These are phyloP conservation scores for Scopulariopsis brevicaulis DNA, from an alignment of 2,329 filamentous ascomycete genomes.

Conservation along the genomic window DNA sequence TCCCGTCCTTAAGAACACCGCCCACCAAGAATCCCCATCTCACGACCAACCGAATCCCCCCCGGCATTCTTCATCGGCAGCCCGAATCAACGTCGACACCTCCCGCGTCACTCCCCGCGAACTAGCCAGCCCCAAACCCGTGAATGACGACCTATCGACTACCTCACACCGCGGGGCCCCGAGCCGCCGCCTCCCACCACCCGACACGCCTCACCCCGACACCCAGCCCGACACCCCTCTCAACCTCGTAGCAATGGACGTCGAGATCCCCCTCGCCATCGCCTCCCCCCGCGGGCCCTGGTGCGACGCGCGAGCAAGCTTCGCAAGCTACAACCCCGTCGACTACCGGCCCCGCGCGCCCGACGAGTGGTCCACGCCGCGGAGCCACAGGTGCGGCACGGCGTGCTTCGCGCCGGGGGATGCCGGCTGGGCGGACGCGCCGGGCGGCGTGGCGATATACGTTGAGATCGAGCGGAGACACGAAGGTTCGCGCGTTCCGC, in stretches of 20 bases:
- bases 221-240: not conserved
- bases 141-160: not conserved
- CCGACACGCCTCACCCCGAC: not conserved
- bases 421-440: not conserved
- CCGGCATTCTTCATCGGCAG: not conserved
- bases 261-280: not conserved
- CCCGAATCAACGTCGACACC: not conserved
- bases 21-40: not conserved
- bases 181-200: not conserved
- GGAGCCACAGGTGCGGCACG: not conserved
- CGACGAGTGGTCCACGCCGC: constrained; percentile 1
- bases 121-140: not conserved
- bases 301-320: not conserved
- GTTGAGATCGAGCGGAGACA: not conserved
- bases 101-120: not conserved
- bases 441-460: not conserved
- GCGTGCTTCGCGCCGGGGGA: not conserved
- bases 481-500: not conserved
- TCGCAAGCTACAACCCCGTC: not conserved
- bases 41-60: not conserved
- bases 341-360: not conserved
- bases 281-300: not conserved
- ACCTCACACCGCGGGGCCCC: not conserved
- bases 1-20: not conserved
- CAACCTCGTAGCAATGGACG: not conserved